phyloP scores from a whole-genome alignment of 1,284 basidiomycete genomes.

The Pascua guehoae region DNA sequence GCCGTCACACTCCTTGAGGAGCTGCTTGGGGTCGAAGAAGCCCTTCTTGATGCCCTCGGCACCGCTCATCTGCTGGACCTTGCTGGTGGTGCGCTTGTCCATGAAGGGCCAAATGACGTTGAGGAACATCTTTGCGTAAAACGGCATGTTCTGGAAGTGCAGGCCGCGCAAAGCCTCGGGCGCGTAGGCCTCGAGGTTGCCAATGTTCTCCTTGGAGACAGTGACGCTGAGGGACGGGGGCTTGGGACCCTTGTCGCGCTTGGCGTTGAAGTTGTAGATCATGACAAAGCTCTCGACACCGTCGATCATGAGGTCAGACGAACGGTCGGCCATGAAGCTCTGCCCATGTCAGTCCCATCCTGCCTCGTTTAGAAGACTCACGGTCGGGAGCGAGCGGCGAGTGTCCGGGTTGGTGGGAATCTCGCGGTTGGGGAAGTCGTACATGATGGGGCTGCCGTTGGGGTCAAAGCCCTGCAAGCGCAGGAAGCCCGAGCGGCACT shows the following conservation, averaged over 20 bases:
- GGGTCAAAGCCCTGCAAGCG: conserved; percentile 26
- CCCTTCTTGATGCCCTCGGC: conserved; percentile 21
- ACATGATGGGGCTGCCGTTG: conserved; percentile 28
- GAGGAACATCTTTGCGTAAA: conserved; percentile 35
- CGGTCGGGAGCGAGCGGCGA: background rate
- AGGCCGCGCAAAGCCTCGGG: conserved; percentile 33
- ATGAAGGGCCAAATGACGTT: conserved; percentile 44
- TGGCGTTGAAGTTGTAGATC: conserved; percentile 41
- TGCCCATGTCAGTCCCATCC: background rate
- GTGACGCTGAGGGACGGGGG: conserved; percentile 17
- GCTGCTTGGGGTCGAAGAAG: background rate
- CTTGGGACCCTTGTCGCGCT: conserved; percentile 33
- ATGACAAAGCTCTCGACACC: conserved; percentile 28
- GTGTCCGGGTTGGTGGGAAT: conserved; percentile 11
- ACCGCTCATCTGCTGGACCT: conserved; percentile 28
- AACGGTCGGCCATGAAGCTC: conserved; percentile 41
- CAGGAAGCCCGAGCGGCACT: background rate
- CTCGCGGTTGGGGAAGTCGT: conserved; percentile 35
- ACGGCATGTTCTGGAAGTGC: conserved; percentile 36
- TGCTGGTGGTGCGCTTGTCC: conserved; percentile 34
- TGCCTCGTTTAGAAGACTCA: too few relatives aligned
- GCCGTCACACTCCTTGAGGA: too few relatives aligned
- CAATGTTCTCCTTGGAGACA: conserved; percentile 24
- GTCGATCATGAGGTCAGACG: conserved; percentile 37
- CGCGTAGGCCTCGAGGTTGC: conserved; percentile 28